A percentile compares a stretch with the other conserved stretches of the same genome.
Evolutionary conservation across 176 grass and related monocot genomes (phyloP).

Genomic region (Zea luxurians): DNA sequence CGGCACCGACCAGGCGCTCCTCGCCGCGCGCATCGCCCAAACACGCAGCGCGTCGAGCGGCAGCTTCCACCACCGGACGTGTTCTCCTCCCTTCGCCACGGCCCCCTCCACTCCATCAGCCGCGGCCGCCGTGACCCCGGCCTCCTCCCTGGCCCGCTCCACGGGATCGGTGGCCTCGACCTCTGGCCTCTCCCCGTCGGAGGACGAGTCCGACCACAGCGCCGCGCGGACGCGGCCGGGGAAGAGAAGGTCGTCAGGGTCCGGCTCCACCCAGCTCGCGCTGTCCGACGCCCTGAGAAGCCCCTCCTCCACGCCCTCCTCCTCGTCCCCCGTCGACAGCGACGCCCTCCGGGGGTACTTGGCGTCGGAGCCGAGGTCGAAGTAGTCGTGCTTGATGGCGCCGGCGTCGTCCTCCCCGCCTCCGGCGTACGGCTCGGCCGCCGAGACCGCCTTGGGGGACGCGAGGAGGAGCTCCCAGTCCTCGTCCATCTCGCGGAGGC

Average conservation of each 20-base stretch:
- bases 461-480: slow-evolving; percentile 77
- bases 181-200: slow-evolving; percentile 53
- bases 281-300: slow-evolving; percentile 44
- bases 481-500: slow-evolving; percentile 50
- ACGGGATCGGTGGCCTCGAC: slow-evolving; percentile 21
- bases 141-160: slow-evolving; percentile 27
- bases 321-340: slow-evolving; percentile 1
- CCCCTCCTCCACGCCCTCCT: slow-evolving; percentile 25
- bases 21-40: slow-evolving; percentile 53
- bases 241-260: slow-evolving; percentile 59
- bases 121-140: not conserved
- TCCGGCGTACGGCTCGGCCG: slow-evolving; percentile 4
- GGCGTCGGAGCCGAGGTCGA: slow-evolving; percentile 61
- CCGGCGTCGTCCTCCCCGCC: slow-evolving; percentile 49
- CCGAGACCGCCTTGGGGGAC: slow-evolving; percentile 26
- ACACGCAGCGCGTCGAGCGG: slow-evolving; percentile 65
- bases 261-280: slow-evolving; percentile 74
- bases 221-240: slow-evolving; percentile 46
- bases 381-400: slow-evolving; percentile 84
- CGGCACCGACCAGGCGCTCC: slow-evolving; percentile 76
- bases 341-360: slow-evolving; percentile 51
- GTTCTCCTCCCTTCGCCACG: slow-evolving; percentile 39
- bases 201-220: slow-evolving; percentile 73
- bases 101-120: slow-evolving; percentile 7
- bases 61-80: slow-evolving; percentile 72